A percentile compares a stretch with the other conserved stretches of the same genome.
Conservation (phyloP, 1,284 basidiomycete genomes). For the Apiotrichum sp. region DNA sequence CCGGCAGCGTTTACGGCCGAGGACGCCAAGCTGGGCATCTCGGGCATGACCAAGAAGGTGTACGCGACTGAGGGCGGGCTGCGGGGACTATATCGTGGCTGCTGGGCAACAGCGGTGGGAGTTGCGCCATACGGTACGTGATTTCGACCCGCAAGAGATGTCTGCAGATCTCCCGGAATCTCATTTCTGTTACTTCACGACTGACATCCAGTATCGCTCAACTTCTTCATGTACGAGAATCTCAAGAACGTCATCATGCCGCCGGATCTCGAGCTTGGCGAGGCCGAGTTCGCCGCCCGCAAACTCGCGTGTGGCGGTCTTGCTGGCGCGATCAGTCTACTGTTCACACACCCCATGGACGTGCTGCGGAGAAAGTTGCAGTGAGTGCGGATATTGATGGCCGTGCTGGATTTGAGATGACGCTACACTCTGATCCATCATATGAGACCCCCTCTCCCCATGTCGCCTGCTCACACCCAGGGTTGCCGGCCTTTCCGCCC, state of each 20-base stretch:
- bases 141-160: too few relatives aligned
- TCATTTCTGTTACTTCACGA: too few relatives aligned
- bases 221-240: conserved; percentile 46
- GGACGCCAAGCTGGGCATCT: conserved; percentile 59
- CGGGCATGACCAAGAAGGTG: conserved; percentile 83
- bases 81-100: conserved; percentile 71
- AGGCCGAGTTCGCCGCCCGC: conserved; percentile 29
- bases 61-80: conserved; percentile 85
- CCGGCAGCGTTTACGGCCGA: conserved; percentile 27
- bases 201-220: conserved; percentile 47
- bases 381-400: conserved; percentile 47
- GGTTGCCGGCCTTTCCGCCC: conserved; percentile 65
- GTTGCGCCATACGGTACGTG: conserved; percentile 69
- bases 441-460: too few relatives aligned
- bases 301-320: conserved; percentile 51
- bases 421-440: not conserved
- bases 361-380: conserved; percentile 93
- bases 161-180: too few relatives aligned
- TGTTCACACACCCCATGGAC: conserved; percentile 92
- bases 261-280: conserved; percentile 17
- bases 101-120: conserved; percentile 79
- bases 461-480: not conserved
- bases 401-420: not conserved
- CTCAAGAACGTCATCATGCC: conserved; percentile 33
- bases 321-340: conserved; percentile 71